Evolutionary conservation across 768 basidiomycete species (phyloP).

Genomic region (Psilocybe subaeruginosa): DNA sequence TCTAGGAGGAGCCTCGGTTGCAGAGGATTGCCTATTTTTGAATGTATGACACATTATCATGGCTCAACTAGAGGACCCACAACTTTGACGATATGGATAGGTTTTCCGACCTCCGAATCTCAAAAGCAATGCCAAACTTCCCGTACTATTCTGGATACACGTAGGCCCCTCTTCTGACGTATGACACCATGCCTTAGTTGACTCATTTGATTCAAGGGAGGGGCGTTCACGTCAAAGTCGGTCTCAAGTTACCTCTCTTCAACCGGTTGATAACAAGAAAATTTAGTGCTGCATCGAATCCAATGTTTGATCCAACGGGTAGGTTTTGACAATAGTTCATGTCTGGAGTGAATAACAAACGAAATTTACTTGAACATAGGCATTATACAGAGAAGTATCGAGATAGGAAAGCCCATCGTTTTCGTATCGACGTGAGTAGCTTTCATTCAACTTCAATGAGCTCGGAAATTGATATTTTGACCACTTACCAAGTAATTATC

Average conservation of each 20-base stretch:
- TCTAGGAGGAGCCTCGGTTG: conserved; percentile 33
- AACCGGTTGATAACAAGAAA: background rate
- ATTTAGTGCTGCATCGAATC: conserved; percentile 41
- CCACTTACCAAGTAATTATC: conserved; percentile 47
- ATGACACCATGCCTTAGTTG: no score
- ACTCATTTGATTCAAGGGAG: conserved; percentile 37
- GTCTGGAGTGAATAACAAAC: background rate
- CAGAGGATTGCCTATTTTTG: conserved; percentile 58
- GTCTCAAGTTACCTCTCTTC: background rate
- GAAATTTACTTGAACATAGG: conserved; percentile 29
- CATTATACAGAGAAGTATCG: conserved; percentile 50
- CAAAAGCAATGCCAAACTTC: conserved; percentile 29
- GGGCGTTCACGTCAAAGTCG: conserved; percentile 50
- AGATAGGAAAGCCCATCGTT: conserved; percentile 52
- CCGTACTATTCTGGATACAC: conserved; percentile 42
- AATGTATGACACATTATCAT: conserved; percentile 37
- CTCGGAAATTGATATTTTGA: background rate
- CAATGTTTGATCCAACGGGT: conserved; percentile 53
- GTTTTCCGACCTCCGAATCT: conserved; percentile 36
- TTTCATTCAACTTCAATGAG: background rate
- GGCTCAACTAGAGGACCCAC: background rate
- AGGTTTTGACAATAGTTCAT: conserved; percentile 2
- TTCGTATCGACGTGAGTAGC: conserved; percentile 51
- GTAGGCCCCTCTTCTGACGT: conserved; percentile 19
- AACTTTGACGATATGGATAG: conserved; percentile 20